phyloP scores from a whole-genome alignment of 192 early-diverging fungal genomes.

The Entomortierella parvispora region DNA sequence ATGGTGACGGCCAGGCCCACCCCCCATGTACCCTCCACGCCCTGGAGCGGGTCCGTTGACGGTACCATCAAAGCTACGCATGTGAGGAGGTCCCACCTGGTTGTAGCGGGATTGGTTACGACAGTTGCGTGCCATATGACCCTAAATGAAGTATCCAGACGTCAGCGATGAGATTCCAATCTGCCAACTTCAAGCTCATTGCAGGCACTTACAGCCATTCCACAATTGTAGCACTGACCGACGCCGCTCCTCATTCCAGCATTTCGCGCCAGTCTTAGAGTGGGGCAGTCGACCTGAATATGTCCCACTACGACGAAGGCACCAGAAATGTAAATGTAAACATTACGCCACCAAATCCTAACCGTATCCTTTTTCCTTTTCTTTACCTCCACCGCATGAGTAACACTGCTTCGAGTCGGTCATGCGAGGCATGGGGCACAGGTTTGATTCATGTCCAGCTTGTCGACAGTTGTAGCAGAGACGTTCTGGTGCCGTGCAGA shows the following conservation, averaged over 20 bases:
- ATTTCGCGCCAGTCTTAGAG: conserved; percentile 41
- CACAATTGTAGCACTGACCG: conserved; percentile 54
- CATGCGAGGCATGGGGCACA: conserved; percentile 59
- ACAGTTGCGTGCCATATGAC: conserved; percentile 64
- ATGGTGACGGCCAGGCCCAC: not conserved
- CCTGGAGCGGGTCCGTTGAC: not conserved
- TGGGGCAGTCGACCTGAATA: conserved; percentile 62
- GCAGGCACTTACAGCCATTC: conserved; percentile 57
- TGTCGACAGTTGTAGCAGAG: conserved; percentile 70
- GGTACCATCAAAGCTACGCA: conserved; percentile 11
- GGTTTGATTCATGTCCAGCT: conserved; percentile 60
- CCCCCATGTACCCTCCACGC: conserved; percentile 24
- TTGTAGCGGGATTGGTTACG: conserved; percentile 35
- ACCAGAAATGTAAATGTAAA: too few relatives aligned
- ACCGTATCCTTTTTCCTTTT: not conserved
- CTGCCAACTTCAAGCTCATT: too few relatives aligned
- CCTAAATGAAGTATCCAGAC: too few relatives aligned
- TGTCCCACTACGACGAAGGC: conserved; percentile 57
- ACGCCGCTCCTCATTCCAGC: conserved; percentile 23
- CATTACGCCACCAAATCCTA: not conserved
- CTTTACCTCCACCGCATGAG: conserved; percentile 62
- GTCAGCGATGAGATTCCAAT: too few relatives aligned
- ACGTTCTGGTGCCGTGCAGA: conserved; percentile 59
- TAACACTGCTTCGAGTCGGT: conserved; percentile 62
- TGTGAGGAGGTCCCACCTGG: conserved; percentile 5